Percentiles rank a stretch among this genome's conserved stretches.
Evolutionary conservation across 768 basidiomycete genomes (phyloP).

Genomic region (Tephrocybe sp.): DNA sequence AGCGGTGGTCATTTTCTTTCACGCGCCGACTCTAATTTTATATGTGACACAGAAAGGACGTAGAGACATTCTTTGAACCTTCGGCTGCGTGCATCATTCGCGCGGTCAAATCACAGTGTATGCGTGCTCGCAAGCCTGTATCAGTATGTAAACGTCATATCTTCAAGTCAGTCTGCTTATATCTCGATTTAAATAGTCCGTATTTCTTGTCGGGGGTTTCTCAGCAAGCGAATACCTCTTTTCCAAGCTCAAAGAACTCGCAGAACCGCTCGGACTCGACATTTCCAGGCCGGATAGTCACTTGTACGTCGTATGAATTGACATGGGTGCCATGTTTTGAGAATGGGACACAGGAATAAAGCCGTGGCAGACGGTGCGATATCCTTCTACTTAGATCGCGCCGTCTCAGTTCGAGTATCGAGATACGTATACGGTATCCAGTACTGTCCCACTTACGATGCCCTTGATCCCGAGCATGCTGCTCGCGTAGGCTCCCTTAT

Average conservation of each 20-base stretch:
- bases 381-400: constrained; percentile 20
- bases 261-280: constrained; percentile 31
- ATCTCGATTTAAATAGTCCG: constrained; percentile 21
- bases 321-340: background rate
- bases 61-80: constrained; percentile 28
- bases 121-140: constrained; percentile 5
- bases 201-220: constrained; percentile 56
- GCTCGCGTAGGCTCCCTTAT: background rate
- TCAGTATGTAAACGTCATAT: background rate
- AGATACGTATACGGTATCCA: constrained; percentile 14
- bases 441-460: background rate
- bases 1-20: background rate
- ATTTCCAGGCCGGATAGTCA: constrained; percentile 45
- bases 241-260: constrained; percentile 33
- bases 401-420: constrained; percentile 17
- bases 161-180: no score
- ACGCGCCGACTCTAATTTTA: background rate
- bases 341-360: constrained; percentile 15
- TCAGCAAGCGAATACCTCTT: constrained; percentile 52
- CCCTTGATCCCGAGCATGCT: constrained; percentile 12
- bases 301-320: constrained; percentile 33
- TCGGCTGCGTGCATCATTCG: constrained; percentile 21
- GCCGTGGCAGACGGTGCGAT: constrained; percentile 20
- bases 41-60: constrained; percentile 21
- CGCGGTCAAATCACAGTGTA: constrained; percentile 15